Evolutionary conservation across 495 filamentous ascomycete species (phyloP).

Genomic region (Penicillium egyptiacum): DNA sequence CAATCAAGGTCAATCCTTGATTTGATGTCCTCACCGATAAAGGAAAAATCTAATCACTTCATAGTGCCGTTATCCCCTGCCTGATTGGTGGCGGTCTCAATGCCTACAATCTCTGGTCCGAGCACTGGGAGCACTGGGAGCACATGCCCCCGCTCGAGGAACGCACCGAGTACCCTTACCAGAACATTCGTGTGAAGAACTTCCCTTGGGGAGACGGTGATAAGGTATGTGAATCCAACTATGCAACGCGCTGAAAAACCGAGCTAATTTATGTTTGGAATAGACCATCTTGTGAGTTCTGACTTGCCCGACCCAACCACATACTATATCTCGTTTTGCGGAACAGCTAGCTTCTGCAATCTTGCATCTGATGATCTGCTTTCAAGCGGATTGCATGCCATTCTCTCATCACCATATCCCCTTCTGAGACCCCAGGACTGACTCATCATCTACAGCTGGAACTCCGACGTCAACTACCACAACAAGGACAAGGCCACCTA

Average conservation of each 20-base stretch:
- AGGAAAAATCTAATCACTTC: constrained; percentile 16
- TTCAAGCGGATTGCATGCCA: not conserved
- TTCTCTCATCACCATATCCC: not conserved
- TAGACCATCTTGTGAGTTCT: constrained; percentile 67
- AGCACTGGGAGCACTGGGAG: constrained; percentile 94
- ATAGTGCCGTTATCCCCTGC: constrained; percentile 66
- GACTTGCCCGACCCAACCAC: not conserved
- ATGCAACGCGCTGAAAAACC: not conserved
- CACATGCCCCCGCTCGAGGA: constrained; percentile 88
- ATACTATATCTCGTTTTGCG: not conserved
- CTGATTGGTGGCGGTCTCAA: constrained; percentile 71
- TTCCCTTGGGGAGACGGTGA: constrained; percentile 91
- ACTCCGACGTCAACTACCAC: constrained; percentile 91
- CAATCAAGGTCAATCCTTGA: constrained; percentile 9
- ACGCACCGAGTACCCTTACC: constrained; percentile 84
- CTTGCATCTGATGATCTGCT: not conserved
- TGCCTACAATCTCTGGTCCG: constrained; percentile 84
- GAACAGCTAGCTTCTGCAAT: not conserved
- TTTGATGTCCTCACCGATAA: not conserved
- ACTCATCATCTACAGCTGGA: constrained; percentile 68
- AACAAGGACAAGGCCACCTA: constrained; percentile 77
- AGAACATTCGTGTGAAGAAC: constrained; percentile 90
- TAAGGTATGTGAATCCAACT: constrained; percentile 61
- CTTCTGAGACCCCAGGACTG: constrained; percentile 16
- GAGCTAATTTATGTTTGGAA: constrained; percentile 32